Base-by-base conservation (phyloP, 2,329 filamentous ascomycete species). In the Hypoxylon rubiginosum region DNA sequence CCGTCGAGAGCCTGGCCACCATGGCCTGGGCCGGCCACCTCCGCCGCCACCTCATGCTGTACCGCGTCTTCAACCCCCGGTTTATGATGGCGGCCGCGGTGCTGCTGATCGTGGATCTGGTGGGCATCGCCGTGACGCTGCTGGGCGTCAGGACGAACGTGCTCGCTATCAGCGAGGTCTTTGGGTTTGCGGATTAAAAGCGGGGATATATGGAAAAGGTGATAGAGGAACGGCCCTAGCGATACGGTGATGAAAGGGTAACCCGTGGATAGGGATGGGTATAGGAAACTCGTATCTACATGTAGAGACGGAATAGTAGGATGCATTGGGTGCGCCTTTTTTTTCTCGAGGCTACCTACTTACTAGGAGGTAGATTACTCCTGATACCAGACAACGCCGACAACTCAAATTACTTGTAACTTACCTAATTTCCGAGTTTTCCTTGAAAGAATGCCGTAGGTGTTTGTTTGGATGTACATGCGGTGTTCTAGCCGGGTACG, bases 11-110 rank as follows among this genome's bases (percentile, higher is more conserved):
- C 28, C 80, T 97, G 21, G 92, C 93, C 0, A 97, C 94, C 4
- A 97, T 96, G 73, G 89, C 92, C 78, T 97, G 95, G 91, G 93
- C 95, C 0, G 94, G 92, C 1, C 90, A 93, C 81, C 81, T 99
- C 74, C 86, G 96, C 58, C 86, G 96, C 55, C 96, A 99, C 82
- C 85, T 99, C 68, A 99, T 99, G 96, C 86, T 99, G 30, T 99
- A 96, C 81, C 87, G 96, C 45, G 93, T 99, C 46, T 99, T 99
- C 76, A 91, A 87, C 80, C 96, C 96, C 50, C 83, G 95, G 28
- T 99, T 95, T 81, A 92, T 99, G 91, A 86, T 93, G 77, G 93
- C 91, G 0, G 90, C 89, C 0, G 80, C 86, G 3, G 86, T 91
- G 53, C 77, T 98, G 63, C 74, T 95, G 15, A 84, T 94, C 26